Percentiles rank a stretch among this genome's conserved stretches.
Conservation (phyloP, 768 basidiomycete species). For the Russula abietina region DNA sequence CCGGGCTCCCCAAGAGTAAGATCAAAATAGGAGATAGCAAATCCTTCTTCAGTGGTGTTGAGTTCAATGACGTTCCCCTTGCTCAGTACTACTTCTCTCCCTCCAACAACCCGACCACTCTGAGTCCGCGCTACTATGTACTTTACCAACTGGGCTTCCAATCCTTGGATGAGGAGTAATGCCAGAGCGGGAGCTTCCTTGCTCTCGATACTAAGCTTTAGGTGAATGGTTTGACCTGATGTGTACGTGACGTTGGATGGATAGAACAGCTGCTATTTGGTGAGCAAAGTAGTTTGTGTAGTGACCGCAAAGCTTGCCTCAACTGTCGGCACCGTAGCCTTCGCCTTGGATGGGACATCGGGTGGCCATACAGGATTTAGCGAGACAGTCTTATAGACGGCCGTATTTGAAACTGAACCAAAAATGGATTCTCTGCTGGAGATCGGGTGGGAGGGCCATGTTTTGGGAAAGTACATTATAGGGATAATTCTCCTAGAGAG, state of each 20-base stretch:
- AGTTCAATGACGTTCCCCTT: conserved; percentile 25
- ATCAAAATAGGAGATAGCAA: conserved; percentile 31
- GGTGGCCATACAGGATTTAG: conserved; percentile 27
- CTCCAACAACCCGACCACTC: conserved; percentile 26
- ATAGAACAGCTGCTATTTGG: conserved; percentile 34
- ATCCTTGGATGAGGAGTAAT: conserved; percentile 32
- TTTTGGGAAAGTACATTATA: conserved; percentile 41
- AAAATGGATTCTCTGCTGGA: conserved; percentile 32
- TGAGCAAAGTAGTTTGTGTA: background rate
- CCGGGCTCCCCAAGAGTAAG: conserved; percentile 37
- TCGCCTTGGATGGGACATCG: conserved; percentile 1
- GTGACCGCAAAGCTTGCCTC: conserved; percentile 28
- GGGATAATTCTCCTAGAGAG: conserved; percentile 32
- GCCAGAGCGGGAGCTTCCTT: conserved; percentile 36
- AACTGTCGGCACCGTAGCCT: conserved; percentile 23
- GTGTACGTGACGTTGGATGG: conserved; percentile 35
- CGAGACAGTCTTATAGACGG: conserved; percentile 31
- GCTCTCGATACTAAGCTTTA: conserved; percentile 36
- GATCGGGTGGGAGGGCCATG: conserved; percentile 35
- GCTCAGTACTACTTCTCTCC: conserved; percentile 29
- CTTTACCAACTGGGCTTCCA: conserved; percentile 36
- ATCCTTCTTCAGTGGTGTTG: conserved; percentile 36
- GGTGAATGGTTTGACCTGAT: conserved; percentile 39
- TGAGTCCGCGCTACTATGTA: conserved; percentile 32
- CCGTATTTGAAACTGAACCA: conserved; percentile 19